Conservation (phyloP, 352 stramenopile genomes). For the Phytophthora rubi region DNA sequence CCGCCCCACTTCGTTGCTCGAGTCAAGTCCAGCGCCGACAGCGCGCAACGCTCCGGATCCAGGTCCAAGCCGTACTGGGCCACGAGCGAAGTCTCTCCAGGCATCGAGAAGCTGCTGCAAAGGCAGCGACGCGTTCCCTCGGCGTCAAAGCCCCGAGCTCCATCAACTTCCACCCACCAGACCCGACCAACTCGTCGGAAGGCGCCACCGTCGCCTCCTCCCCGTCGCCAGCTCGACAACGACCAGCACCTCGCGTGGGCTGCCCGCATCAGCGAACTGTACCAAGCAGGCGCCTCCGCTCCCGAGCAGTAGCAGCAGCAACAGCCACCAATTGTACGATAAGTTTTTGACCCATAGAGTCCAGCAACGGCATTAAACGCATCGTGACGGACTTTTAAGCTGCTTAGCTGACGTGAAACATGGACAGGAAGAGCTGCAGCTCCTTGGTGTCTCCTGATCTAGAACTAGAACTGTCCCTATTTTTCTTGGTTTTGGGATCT, state of each 20-base stretch:
- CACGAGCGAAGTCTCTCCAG: slow-evolving; percentile 31
- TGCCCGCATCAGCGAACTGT: slow-evolving; percentile 60
- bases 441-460: slow-evolving; percentile 46
- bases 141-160: background rate
- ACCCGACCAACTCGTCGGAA: slow-evolving; percentile 12
- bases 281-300: slow-evolving; percentile 32
- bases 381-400: background rate
- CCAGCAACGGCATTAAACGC: background rate
- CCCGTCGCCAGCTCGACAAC: slow-evolving; percentile 34
- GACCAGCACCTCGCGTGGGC: slow-evolving; percentile 67
- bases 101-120: slow-evolving; percentile 34
- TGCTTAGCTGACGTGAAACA: slow-evolving; percentile 54
- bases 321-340: background rate
- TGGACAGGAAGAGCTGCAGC: slow-evolving; percentile 62
- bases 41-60: background rate
- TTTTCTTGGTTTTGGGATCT: slow-evolving; percentile 12
- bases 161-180: slow-evolving; percentile 9
- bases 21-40: slow-evolving; percentile 10
- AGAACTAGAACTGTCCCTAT: background rate
- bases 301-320: background rate
- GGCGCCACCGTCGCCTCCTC: background rate
- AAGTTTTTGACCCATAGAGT: background rate
- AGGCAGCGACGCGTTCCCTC: slow-evolving; percentile 30
- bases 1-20: slow-evolving; percentile 11
- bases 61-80: slow-evolving; percentile 29